These are phyloP conservation scores for Kazachstania kunashirensis DNA, from an alignment of 805 yeast genomes.

Conservation along the genomic window DNA sequence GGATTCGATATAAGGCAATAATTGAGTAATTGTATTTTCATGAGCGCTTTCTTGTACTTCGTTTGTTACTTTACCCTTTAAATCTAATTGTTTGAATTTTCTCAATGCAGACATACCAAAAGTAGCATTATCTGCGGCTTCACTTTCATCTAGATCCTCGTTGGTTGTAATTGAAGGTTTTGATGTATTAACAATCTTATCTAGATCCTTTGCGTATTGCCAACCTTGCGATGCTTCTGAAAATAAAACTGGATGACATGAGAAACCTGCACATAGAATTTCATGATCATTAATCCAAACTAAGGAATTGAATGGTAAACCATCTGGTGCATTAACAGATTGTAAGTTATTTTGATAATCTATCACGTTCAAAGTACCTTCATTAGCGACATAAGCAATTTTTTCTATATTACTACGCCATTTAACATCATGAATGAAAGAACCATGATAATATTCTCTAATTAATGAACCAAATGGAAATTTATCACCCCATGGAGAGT, in stretches of 20 bases:
- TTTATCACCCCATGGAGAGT: constrained; percentile 87
- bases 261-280: constrained; percentile 83
- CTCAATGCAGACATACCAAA: constrained; percentile 70
- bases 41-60: constrained; percentile 59
- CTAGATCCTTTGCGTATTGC: constrained; percentile 50
- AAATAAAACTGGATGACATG: constrained; percentile 81
- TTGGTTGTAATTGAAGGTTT: constrained; percentile 6
- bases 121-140: constrained; percentile 40
- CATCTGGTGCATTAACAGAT: constrained; percentile 25
- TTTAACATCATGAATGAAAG: constrained; percentile 87
- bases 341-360: constrained; percentile 37
- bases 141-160: constrained; percentile 37
- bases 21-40: constrained; percentile 75
- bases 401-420: constrained; percentile 75
- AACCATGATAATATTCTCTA: constrained; percentile 44
- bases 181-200: constrained; percentile 30
- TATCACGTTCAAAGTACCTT: constrained; percentile 70
- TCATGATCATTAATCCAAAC: constrained; percentile 58
- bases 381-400: constrained; percentile 77
- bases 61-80: constrained; percentile 68
- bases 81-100: constrained; percentile 91
- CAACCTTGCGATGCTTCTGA: constrained; percentile 61
- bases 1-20: constrained; percentile 42
- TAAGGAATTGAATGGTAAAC: constrained; percentile 73
- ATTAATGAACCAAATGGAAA: constrained; percentile 82